Evolutionary conservation across 2,329 filamentous ascomycete genomes (phyloP), one percentile per base, ranked within the genome.

Genomic region (Hymenoscyphus linearis): DNA sequence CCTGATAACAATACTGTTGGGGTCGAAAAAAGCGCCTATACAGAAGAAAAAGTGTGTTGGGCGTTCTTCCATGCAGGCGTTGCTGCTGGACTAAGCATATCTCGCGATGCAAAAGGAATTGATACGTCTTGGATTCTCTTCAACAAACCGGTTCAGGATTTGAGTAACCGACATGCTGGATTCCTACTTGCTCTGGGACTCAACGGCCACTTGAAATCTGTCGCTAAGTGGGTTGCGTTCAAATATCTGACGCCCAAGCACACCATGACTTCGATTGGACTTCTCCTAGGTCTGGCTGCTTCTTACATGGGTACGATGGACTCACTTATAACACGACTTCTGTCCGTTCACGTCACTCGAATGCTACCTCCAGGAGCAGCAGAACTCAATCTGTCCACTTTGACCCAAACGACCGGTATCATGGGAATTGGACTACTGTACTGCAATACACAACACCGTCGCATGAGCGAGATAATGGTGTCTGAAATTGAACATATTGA

Each of bases 211-310:
- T 79, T 99, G n/a, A 95, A 91, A 68, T 89, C 86, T 7, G 84
- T 99, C 31, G 95, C 95, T 2, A 98, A 98, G 77, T 99, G 95
- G 93, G 88, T 99, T 52, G 93, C 93, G 9, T 99, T 98, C 82
- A 98, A 97, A 72, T 99, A 99, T 68, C 79, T 99, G n/a, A 99
- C 95, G 0, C 93, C 95, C 1, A 99, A 99, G 71, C 96, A 99
- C 74, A 96, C 93, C 27, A 99, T 99, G 95, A 98, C 95, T 26
- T 98, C 95, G 0, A 93, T 99, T 59, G 95, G 95, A 10, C 80
- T 99, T n/a, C 81, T 99, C 2, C 80, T 99, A 0, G 95, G 95
- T 0, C 80, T 99, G 18, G 93, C 95, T 9, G 95, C 91, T 27
- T 98, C 95, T 1, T 96, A 96, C 72, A 82, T 97, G 67, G 95